These are phyloP conservation scores for Candida wancherniae DNA, from an alignment of 805 yeast genomes.

Conservation along the genomic window DNA sequence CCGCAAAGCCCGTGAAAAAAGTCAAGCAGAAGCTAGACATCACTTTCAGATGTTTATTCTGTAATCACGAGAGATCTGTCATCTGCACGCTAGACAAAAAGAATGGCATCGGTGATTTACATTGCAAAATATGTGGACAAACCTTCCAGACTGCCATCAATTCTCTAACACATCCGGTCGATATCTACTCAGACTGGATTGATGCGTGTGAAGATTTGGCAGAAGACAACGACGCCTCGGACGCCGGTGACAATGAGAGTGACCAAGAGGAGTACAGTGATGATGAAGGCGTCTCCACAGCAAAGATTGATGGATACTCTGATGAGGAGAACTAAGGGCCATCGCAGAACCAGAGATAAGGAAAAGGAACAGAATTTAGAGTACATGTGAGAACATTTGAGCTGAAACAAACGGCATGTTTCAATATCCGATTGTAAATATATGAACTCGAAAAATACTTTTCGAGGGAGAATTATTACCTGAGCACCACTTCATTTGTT, in stretches of 20 bases:
- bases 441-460: too few relatives aligned
- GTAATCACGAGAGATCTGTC: slow-evolving; percentile 93
- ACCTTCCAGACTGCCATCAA: slow-evolving; percentile 85
- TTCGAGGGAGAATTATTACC: not conserved
- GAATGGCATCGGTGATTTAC: slow-evolving; percentile 73
- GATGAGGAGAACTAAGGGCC: slow-evolving; percentile 25
- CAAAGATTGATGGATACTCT: slow-evolving; percentile 21
- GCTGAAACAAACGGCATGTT: too few relatives aligned
- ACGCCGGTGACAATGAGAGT: slow-evolving; percentile 11
- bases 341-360: not conserved
- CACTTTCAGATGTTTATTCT: slow-evolving; percentile 84
- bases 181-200: slow-evolving; percentile 94
- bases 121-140: slow-evolving; percentile 93
- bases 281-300: slow-evolving; percentile 25
- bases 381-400: too few relatives aligned
- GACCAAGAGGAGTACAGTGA: slow-evolving; percentile 26
- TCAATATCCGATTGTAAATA: too few relatives aligned
- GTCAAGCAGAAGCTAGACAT: slow-evolving; percentile 75
- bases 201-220: slow-evolving; percentile 93
- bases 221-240: slow-evolving; percentile 46
- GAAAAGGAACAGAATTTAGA: not conserved
- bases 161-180: slow-evolving; percentile 83
- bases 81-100: slow-evolving; percentile 85
- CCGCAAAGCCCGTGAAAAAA: slow-evolving; percentile 71
- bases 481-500: slow-evolving; percentile 2